Evolutionary conservation across 139 green algal genomes (phyloP).

Genomic region (Chlamydomonas sphaeroides): DNA sequence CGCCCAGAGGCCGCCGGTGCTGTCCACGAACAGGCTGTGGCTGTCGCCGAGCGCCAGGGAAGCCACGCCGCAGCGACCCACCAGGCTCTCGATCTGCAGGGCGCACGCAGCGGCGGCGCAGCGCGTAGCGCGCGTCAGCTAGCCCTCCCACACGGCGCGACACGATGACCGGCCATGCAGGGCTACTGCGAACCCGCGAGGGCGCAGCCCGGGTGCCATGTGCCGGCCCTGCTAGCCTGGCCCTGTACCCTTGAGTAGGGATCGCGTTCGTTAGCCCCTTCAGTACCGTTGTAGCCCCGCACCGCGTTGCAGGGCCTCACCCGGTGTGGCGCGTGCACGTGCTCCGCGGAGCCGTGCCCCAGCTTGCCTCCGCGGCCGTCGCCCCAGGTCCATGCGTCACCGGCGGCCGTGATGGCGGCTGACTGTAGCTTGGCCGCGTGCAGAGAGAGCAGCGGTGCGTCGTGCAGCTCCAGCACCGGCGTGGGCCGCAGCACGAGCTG

Average conservation of each 20-base stretch:
- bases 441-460: constrained; percentile 33
- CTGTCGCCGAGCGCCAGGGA: constrained; percentile 63
- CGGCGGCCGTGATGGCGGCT: constrained; percentile 45
- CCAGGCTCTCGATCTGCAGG: constrained; percentile 68
- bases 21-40: constrained; percentile 76
- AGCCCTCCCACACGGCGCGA: too few relatives aligned
- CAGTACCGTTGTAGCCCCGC: too few relatives aligned
- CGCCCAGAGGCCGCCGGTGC: constrained; percentile 54
- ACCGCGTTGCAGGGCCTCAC: too few relatives aligned
- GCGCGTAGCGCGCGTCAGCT: too few relatives aligned
- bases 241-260: too few relatives aligned
- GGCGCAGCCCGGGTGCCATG: too few relatives aligned
- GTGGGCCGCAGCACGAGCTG: constrained; percentile 57
- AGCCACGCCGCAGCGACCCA: constrained; percentile 57
- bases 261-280: too few relatives aligned
- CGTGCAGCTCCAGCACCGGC: constrained; percentile 52
- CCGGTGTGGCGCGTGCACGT: constrained; percentile 33
- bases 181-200: background rate
- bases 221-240: too few relatives aligned
- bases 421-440: constrained; percentile 57
- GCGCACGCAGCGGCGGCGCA: too few relatives aligned
- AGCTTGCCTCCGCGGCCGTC: constrained; percentile 72
- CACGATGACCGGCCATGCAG: too few relatives aligned
- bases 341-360: constrained; percentile 61
- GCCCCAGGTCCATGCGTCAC: constrained; percentile 70